Evolutionary conservation across 805 yeast species (phyloP), one percentile per base, ranked within the genome.

Genomic region (Priceomyces haplophilus): DNA sequence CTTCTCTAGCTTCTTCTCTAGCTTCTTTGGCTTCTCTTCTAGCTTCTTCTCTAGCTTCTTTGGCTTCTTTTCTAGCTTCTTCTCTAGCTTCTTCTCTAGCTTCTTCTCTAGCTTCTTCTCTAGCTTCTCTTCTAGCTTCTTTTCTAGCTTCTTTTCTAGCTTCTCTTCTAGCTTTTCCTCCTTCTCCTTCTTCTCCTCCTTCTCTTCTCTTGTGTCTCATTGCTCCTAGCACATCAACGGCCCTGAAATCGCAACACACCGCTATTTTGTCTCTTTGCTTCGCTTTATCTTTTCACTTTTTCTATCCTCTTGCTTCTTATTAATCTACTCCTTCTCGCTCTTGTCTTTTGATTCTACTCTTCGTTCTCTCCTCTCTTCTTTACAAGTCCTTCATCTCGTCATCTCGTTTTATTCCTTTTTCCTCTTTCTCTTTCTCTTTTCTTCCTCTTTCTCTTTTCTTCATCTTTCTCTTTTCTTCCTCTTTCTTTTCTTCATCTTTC

Each of bases 111-210:
- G 8, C 15, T 11, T 19, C 15, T 13, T 32, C 23, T 32, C 17
- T n/a, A 16, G 11, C 31, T 36, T n/a, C 19, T 21, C 13, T 10
- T 34, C 19, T 15, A 41, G 37, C 43, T 53, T 40, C 54, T 53
- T 12, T 46, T 27, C 31, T 27, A n/a, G n/a, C 11, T 27, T 6
- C n/a, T 6, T 10, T 27, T 15, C 31, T 15, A 11, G n/a, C n/a
- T 5, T 12, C n/a, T 10, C 31, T 27, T 27, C n/a, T 12, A 4
- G 8, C n/a, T 24, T 8, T 11, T 24, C 7, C 27, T 24, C 11
- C 11, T 24, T 24, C 8, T 31, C 17, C 35, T 32, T 32, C 35
- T 30, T 32, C 23, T 32, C n/a, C 15, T 11, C n/a, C 15, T 13
- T 32, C 23, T 32, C 17, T n/a, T 32, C 13, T 21, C 24, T n/a